These are phyloP conservation scores for Ogataea chonburiensis DNA, from an alignment of 805 yeast genomes.

Conservation along the genomic window DNA sequence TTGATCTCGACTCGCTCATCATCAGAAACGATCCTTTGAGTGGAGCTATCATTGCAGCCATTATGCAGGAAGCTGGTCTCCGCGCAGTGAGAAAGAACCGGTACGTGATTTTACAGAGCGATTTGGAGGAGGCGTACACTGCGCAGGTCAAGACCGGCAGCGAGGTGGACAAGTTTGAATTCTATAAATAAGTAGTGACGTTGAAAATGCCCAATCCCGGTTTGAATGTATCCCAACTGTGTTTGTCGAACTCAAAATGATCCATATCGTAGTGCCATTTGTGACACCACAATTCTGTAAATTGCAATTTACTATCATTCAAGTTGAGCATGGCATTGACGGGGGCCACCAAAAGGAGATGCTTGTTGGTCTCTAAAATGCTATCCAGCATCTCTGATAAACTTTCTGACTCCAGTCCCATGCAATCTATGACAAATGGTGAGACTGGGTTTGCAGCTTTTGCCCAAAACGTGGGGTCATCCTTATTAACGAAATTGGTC, in stretches of 20 bases:
- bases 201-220: conserved; percentile 68
- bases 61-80: conserved; percentile 99
- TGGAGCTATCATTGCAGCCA: conserved; percentile 97
- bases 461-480: conserved; percentile 15
- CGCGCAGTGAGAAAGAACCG: conserved; percentile 98
- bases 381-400: conserved; percentile 18
- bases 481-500: conserved; percentile 17
- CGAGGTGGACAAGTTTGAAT: conserved; percentile 96
- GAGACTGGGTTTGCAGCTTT: conserved; percentile 16
- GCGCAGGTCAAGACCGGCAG: conserved; percentile 93
- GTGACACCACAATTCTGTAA: conserved; percentile 35
- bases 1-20: conserved; percentile 89
- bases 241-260: conserved; percentile 56
- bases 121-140: conserved; percentile 96
- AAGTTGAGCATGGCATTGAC: conserved; percentile 27
- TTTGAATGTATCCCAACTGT: conserved; percentile 40
- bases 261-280: conserved; percentile 66
- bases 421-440: conserved; percentile 39
- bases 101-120: conserved; percentile 93
- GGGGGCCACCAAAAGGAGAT: conserved; percentile 30
- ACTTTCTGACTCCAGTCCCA: conserved; percentile 41
- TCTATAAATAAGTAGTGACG: conserved; percentile 64
- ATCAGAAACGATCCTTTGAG: conserved; percentile 95
- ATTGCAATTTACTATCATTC: conserved; percentile 10
- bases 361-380: conserved; percentile 2